phyloP scores from a whole-genome alignment of 1,139 yeast genomes.

The Cylindricascospora bacillispora region DNA sequence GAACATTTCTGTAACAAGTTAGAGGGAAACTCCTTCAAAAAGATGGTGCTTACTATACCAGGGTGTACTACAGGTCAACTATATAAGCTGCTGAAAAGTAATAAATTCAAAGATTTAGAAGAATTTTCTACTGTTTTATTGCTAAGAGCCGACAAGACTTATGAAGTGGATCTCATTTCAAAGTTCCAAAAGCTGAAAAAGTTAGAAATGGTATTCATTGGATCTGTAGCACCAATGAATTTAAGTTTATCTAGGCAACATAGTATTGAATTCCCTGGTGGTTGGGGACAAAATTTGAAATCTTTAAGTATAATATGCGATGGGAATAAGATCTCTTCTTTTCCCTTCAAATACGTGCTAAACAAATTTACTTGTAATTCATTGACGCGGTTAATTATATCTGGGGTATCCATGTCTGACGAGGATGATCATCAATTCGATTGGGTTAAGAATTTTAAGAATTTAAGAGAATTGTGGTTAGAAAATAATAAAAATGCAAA shows the following conservation, averaged over 20 bases:
- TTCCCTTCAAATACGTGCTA: conserved; percentile 10
- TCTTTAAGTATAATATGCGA: conserved; percentile 16
- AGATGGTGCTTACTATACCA: conserved; percentile 12
- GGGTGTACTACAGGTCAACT: conserved; percentile 13
- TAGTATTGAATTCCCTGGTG: background rate
- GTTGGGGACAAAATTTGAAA: conserved; percentile 8
- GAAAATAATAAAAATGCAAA: conserved; percentile 19
- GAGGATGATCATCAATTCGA: conserved; percentile 7
- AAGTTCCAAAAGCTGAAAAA: conserved; percentile 9
- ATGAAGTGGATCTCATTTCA: conserved; percentile 11
- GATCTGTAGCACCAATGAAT: conserved; percentile 10
- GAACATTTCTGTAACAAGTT: conserved; percentile 7
- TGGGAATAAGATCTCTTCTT: conserved; percentile 9
- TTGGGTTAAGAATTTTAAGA: conserved; percentile 18
- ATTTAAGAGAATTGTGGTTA: conserved; percentile 19
- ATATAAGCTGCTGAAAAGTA: conserved; percentile 5
- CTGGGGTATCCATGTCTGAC: conserved; percentile 12
- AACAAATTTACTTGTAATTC: background rate
- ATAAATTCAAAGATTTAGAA: conserved; percentile 5
- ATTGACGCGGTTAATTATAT: conserved; percentile 11
- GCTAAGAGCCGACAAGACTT: conserved; percentile 13
- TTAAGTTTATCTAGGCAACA: background rate
- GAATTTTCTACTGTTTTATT: conserved; percentile 14
- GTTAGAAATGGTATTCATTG: conserved; percentile 13
- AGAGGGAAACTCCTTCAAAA: conserved; percentile 6